Evolutionary conservation across 2,329 filamentous ascomycete species (phyloP), one percentile per base, ranked within the genome.

Genomic region (Fusarium robinianum): DNA sequence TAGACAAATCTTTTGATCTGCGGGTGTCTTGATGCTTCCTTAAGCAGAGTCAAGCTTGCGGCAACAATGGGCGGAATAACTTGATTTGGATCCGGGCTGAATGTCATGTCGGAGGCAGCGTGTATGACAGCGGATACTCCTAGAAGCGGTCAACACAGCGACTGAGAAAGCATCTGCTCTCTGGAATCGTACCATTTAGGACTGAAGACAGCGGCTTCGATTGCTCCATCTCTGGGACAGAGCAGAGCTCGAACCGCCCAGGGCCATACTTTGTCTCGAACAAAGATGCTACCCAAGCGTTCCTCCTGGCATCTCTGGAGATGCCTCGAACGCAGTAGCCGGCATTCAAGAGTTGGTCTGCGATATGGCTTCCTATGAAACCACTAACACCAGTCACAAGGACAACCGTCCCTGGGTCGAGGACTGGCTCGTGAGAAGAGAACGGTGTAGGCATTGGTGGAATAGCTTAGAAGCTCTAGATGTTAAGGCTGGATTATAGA

Each of bases 271-370:
- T 57, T 12, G 63, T 47, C n/a, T 63, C 61, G 18, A 66, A 65
- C 5, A 60, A 36, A 1, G 55, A 43, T 3, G 19, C 31, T 6
- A 67, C 17, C 64, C 67, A 70, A 5, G 55, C 42, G 33, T 56
- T 60, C 46, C 67, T 70, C 9, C 57, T 48, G 0, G 48, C 19
- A 42, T 61, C 51, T 6, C 72, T 69, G 12, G 68, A 67, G 2
- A 70, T 72, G 2, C 72, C 73, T 12, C 71, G 67, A 10, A 76
- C 72, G 8, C 61, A 62, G 49, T 70, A 74, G 10, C 72, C 71
- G 2, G 55, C 46, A 1, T 48, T 26, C 4, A 74, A 61, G 7
- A 72, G 45, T 33, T 70, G 61, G 34, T 68, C 60, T 6, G 62
- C 65, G 8, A 70, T 58, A 22, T 74, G 64, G 1, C 66, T 67